Evolutionary conservation across 2,329 filamentous ascomycete genomes (phyloP).

Genomic region (Davidsoniella virescens): DNA sequence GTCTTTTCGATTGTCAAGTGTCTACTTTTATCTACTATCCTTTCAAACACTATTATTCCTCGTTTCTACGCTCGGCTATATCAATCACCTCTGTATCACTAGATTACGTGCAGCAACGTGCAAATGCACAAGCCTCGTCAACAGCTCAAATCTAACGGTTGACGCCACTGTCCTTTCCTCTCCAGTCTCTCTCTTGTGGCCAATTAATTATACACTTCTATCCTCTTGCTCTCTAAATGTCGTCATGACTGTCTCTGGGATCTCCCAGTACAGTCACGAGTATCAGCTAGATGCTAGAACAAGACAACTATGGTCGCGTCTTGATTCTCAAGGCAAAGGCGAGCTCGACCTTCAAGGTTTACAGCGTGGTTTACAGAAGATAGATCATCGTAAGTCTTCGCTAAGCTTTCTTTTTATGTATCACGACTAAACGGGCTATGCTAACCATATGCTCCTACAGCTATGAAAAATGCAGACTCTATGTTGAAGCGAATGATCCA

Average conservation of each 20-base stretch:
- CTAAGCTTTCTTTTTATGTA: too few species aligned
- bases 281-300: slow-evolving; percentile 61
- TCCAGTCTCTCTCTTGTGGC: background rate
- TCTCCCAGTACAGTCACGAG: slow-evolving; percentile 7
- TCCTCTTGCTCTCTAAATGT: slow-evolving; percentile 1
- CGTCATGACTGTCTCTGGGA: slow-evolving; percentile 8
- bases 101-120: background rate
- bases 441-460: slow-evolving; percentile 20
- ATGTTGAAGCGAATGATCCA: slow-evolving; percentile 68
- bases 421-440: background rate
- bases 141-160: background rate
- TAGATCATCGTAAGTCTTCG: slow-evolving; percentile 64
- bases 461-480: slow-evolving; percentile 77
- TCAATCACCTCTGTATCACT: background rate
- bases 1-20: too few species aligned
- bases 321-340: slow-evolving; percentile 62
- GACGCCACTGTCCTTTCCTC: background rate
- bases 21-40: too few species aligned
- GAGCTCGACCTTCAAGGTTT: slow-evolving; percentile 73
- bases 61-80: too few species aligned
- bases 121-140: too few species aligned
- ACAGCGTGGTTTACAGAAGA: slow-evolving; percentile 67
- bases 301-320: slow-evolving; percentile 65
- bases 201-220: background rate
- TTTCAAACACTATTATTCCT: too few species aligned